These are phyloP conservation scores for Aureobasidium melanogenum DNA, from an alignment of 2,329 filamentous ascomycete genomes.

Conservation along the genomic window DNA sequence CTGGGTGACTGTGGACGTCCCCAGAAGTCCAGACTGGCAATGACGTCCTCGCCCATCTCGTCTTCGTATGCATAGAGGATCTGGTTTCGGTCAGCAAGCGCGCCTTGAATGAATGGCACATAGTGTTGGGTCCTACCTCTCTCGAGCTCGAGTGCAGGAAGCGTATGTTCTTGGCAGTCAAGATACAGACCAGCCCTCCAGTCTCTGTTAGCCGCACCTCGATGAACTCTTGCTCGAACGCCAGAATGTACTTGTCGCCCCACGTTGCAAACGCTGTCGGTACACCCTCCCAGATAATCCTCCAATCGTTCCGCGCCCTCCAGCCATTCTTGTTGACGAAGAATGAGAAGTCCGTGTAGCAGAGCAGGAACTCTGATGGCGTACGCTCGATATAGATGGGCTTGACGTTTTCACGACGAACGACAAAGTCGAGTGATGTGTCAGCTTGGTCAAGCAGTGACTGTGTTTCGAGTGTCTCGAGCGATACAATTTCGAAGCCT, in stretches of 20 bases:
- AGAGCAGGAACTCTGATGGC: conserved; percentile 93
- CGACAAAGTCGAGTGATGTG: conserved; percentile 94
- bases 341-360: conserved; percentile 98
- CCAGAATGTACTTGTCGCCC: conserved; percentile 84
- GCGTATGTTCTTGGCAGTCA: conserved; percentile 91
- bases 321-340: conserved; percentile 98
- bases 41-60: conserved; percentile 83
- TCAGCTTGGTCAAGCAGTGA: conserved; percentile 94
- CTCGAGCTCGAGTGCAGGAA: conserved; percentile 96
- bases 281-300: conserved; percentile 92
- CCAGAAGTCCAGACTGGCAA: conserved; percentile 97
- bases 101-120: neutral
- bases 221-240: conserved; percentile 95
- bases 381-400: conserved; percentile 96
- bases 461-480: conserved; percentile 97
- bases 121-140: conserved; percentile 58
- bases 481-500: conserved; percentile 92
- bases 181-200: conserved; percentile 81
- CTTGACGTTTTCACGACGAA: conserved; percentile 83
- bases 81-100: conserved; percentile 38
- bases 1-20: conserved; percentile 29
- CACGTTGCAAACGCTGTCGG: conserved; percentile 89
- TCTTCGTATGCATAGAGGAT: conserved; percentile 98
- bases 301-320: conserved; percentile 92
- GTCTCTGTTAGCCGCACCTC: conserved; percentile 94